Percentiles rank a stretch among this genome's conserved stretches.
These are phyloP conservation scores for Puccinia hordei DNA, from an alignment of 1,284 basidiomycete genomes.

Conservation along the genomic window DNA sequence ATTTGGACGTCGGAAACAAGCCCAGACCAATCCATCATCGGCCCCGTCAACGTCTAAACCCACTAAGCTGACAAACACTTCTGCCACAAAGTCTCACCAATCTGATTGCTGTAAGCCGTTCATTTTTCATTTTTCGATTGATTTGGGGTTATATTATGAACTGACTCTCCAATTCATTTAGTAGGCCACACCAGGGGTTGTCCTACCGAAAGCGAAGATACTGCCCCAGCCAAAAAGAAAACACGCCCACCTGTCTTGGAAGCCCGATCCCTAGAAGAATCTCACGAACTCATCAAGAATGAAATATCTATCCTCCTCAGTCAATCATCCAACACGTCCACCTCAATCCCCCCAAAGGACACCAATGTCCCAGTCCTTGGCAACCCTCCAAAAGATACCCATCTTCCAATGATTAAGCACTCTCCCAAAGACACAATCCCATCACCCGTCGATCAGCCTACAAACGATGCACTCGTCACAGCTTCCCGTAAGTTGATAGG, in stretches of 20 bases:
- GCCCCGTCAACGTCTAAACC: neutral
- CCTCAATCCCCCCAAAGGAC: neutral
- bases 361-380: neutral
- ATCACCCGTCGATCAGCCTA: neutral
- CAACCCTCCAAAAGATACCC: neutral
- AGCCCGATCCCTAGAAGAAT: neutral
- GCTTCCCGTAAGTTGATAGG: neutral
- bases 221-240: neutral
- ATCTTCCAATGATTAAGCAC: neutral
- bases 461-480: neutral
- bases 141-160: neutral
- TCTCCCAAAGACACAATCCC: neutral
- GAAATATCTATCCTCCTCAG: conserved; percentile 13
- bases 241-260: neutral
- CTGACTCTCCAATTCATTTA: neutral
- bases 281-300: conserved; percentile 15
- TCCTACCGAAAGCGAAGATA: neutral
- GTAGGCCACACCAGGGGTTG: neutral
- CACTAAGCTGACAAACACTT: neutral
- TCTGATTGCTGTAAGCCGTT: conserved; percentile 7
- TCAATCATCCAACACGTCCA: neutral
- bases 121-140: neutral
- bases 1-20: conserved; percentile 6
- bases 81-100: neutral
- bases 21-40: neutral